Evolutionary conservation across 2,329 filamentous ascomycete genomes (phyloP), one percentile per base, ranked within the genome.

Genomic region (Ophiosphaerella herpotricha): DNA sequence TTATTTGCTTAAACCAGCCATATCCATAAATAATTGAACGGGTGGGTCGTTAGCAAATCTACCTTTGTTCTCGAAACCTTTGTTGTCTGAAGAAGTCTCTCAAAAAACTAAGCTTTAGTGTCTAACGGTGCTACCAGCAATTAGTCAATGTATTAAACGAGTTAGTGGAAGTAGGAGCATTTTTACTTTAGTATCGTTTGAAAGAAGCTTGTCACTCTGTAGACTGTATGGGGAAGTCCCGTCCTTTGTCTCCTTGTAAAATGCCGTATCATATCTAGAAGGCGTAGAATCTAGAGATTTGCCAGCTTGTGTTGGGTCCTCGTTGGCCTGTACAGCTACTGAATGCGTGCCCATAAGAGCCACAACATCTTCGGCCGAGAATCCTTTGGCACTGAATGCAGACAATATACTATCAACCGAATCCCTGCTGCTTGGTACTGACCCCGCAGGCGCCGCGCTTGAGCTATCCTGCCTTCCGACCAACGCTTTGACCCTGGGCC

Each of bases 261-360:
- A 72, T 1, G 49, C 57, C 2, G 61, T 52, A 37, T 72, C 68
- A 50, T 64, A 71, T 2, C 52, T 32, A 8, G 54, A 52, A 1
- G 67, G 67, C 1, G 68, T 70, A 8, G 60, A 57, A 43, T 74
- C 71, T 1, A 69, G 58, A 7, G 60, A 23, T 23, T 55, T 56
- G 1, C 66, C 67, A 4, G 56, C 55, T 23, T 61, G 48, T 2
- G 57, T 49, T 1, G 63, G 60, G 36, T 68, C 59, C 21, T 66
- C 62, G 31, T 57, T 59, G 21, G 57, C 58, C 33, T 72, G 66
- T 8, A 60, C 55, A 4, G 63, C 63, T 0, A 65, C 59, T 1
- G 60, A 57, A 34, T 73, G 71, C 5, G 68, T 63, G 5, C 69
- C 71, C 31, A 73, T 49, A 7, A 73, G 60, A 7, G 70, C 70